Percentiles rank a stretch among this genome's conserved stretches.
Evolutionary conservation across 2,329 filamentous ascomycete genomes (phyloP).

Genomic region (Stemphylium vesicarium): DNA sequence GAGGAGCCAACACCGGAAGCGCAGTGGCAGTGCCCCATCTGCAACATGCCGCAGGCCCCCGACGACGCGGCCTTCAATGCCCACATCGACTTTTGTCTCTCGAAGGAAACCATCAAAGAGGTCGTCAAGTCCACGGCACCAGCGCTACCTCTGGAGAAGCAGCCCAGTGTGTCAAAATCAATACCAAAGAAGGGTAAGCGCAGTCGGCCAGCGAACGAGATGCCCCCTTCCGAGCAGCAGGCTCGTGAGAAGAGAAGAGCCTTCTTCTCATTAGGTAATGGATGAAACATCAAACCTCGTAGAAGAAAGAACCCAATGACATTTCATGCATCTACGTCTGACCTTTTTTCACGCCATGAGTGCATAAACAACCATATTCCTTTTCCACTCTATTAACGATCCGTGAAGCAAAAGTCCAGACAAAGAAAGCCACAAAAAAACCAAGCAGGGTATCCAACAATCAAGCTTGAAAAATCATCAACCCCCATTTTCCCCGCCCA

Average conservation of each 20-base stretch:
- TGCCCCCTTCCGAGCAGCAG: constrained; percentile 25
- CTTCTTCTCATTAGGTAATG: constrained; percentile 37
- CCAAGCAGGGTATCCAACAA: too few relatives aligned
- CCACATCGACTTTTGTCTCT: constrained; percentile 92
- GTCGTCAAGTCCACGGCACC: constrained; percentile 64
- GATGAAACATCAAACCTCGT: neutral
- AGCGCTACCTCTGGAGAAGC: constrained; percentile 9
- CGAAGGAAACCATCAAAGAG: constrained; percentile 83
- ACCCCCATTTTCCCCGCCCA: too few relatives aligned
- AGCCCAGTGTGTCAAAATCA: constrained; percentile 16
- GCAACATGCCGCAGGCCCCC: constrained; percentile 73
- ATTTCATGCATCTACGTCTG: too few relatives aligned
- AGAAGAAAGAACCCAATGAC: too few relatives aligned
- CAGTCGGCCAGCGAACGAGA: constrained; percentile 37
- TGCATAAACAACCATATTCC: too few relatives aligned
- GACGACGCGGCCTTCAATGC: constrained; percentile 83
- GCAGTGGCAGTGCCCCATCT: constrained; percentile 88
- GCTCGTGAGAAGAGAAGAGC: constrained; percentile 41
- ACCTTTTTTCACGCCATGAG: too few relatives aligned
- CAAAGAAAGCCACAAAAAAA: too few relatives aligned
- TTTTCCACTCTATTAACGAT: too few relatives aligned
- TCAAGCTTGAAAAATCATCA: too few relatives aligned
- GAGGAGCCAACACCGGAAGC: constrained; percentile 24
- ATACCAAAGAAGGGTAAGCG: constrained; percentile 39
- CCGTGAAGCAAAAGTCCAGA: too few relatives aligned